Conservation (phyloP, 352 stramenopile species). For the Phytophthora melonis region DNA sequence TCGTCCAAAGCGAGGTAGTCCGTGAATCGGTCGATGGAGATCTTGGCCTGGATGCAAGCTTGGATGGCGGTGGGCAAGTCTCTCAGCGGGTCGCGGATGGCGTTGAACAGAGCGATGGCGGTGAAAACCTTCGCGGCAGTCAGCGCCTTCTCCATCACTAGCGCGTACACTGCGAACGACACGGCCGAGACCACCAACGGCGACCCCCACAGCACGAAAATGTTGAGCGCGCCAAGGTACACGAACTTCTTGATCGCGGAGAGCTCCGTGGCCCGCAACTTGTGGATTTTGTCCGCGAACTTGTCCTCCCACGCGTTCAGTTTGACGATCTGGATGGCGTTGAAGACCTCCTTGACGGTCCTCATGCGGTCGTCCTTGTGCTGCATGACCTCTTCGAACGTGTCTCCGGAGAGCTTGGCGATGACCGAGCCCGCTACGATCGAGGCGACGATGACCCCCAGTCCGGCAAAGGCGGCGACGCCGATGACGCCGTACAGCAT, state of each 20-base stretch:
- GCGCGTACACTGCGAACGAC: conserved; percentile 59
- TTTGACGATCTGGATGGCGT: conserved; percentile 97
- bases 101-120: conserved; percentile 58
- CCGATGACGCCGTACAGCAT: conserved; percentile 60
- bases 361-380: conserved; percentile 92
- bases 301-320: conserved; percentile 93
- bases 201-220: conserved; percentile 65
- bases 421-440: conserved; percentile 64
- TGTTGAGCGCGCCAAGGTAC: conserved; percentile 59
- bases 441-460: conserved; percentile 41
- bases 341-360: conserved; percentile 92
- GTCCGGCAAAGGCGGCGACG: conserved; percentile 51
- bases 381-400: conserved; percentile 86
- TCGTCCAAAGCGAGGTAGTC: conserved; percentile 46
- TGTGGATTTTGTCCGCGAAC: conserved; percentile 83
- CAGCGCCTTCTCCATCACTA: conserved; percentile 47
- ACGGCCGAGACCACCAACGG: conserved; percentile 54
- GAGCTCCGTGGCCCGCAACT: conserved; percentile 84
- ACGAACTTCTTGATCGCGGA: conserved; percentile 65
- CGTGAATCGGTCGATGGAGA: conserved; percentile 48
- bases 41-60: conserved; percentile 47
- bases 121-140: conserved; percentile 68
- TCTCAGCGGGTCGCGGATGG: conserved; percentile 50
- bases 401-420: conserved; percentile 48
- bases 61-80: conserved; percentile 48